These are phyloP conservation scores for Metschnikowia vanudenii DNA, from an alignment of 805 yeast species.

Conservation along the genomic window DNA sequence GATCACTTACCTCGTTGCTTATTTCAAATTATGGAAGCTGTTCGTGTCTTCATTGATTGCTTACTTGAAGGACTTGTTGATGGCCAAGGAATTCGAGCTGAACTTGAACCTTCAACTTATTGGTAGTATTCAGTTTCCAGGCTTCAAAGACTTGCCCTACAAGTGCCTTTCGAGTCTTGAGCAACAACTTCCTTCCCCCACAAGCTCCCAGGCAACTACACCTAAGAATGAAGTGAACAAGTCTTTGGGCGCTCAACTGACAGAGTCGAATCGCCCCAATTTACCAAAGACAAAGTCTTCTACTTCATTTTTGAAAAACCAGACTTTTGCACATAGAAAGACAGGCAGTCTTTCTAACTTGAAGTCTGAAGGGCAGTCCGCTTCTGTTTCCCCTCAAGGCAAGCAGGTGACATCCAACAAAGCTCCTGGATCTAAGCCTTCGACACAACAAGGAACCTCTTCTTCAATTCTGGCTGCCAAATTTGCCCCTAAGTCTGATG, in stretches of 20 bases:
- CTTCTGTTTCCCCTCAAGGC: not conserved
- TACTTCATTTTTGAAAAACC: constrained; percentile 24
- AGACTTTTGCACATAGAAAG: constrained; percentile 21
- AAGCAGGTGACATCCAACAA: constrained; percentile 2
- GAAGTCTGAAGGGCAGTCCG: constrained; percentile 9
- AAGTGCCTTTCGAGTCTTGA: constrained; percentile 16
- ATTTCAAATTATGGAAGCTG: constrained; percentile 42
- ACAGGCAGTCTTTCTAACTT: constrained; percentile 15
- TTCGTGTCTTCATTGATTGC: constrained; percentile 37
- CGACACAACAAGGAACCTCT: constrained; percentile 2
- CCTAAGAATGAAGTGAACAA: constrained; percentile 17
- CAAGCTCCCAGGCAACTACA: constrained; percentile 11
- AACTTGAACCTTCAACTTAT: constrained; percentile 39
- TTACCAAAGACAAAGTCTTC: constrained; percentile 26
- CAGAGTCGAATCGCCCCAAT: constrained; percentile 22
- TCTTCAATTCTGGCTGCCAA: constrained; percentile 16
- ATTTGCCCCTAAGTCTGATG: constrained; percentile 21
- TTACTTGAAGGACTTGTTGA: constrained; percentile 42
- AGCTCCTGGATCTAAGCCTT: not conserved
- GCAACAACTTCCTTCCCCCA: constrained; percentile 15
- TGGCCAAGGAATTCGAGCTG: constrained; percentile 45
- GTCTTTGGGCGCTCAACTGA: constrained; percentile 8
- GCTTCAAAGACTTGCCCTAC: constrained; percentile 43
- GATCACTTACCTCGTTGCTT: constrained; percentile 36
- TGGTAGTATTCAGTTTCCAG: constrained; percentile 40